Percentiles rank a stretch among this genome's conserved stretches.
Conservation (phyloP, 352 stramenopile species). For the Phytophthora podocarpi region DNA sequence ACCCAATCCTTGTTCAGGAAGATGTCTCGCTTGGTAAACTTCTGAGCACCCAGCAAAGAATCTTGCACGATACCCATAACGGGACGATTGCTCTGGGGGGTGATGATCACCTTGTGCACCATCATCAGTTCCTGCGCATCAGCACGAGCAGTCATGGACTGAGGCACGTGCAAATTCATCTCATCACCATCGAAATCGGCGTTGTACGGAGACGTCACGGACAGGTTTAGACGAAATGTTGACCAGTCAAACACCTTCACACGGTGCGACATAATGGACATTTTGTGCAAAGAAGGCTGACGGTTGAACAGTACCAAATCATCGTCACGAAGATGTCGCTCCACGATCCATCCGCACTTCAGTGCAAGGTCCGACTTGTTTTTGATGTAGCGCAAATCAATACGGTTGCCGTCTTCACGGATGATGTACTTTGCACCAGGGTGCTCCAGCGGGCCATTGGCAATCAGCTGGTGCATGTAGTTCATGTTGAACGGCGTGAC, state of each 20-base stretch:
- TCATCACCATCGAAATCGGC: constrained; percentile 99
- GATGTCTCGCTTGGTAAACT: constrained; percentile 98
- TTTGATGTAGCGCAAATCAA: constrained; percentile 98
- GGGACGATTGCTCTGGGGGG: constrained; percentile 97
- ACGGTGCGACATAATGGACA: constrained; percentile 99
- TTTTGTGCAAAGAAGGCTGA: constrained; percentile 99
- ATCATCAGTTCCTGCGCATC: constrained; percentile 99
- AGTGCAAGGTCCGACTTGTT: constrained; percentile 96
- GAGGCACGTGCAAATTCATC: constrained; percentile 99
- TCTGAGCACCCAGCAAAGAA: constrained; percentile 96
- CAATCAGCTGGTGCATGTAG: constrained; percentile 95
- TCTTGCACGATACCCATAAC: constrained; percentile 99
- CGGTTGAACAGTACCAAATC: constrained; percentile 99
- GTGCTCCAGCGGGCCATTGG: constrained; percentile 96
- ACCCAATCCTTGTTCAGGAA: constrained; percentile 98
- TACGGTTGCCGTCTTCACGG: constrained; percentile 95
- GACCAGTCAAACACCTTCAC: constrained; percentile 99
- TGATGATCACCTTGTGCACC: constrained; percentile 98
- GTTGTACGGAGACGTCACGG: constrained; percentile 98
- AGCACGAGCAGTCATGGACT: constrained; percentile 96
- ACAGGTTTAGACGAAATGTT: constrained; percentile 99
- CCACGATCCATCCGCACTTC: constrained; percentile 98
- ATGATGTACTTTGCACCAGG: constrained; percentile 99
- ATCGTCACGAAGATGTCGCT: constrained; percentile 98
- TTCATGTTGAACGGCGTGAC: constrained; percentile 99